Percentiles rank a stretch among this genome's conserved stretches.
Evolutionary conservation across 2,329 filamentous ascomycete species (phyloP).

Genomic region (Aspergillus sergii): DNA sequence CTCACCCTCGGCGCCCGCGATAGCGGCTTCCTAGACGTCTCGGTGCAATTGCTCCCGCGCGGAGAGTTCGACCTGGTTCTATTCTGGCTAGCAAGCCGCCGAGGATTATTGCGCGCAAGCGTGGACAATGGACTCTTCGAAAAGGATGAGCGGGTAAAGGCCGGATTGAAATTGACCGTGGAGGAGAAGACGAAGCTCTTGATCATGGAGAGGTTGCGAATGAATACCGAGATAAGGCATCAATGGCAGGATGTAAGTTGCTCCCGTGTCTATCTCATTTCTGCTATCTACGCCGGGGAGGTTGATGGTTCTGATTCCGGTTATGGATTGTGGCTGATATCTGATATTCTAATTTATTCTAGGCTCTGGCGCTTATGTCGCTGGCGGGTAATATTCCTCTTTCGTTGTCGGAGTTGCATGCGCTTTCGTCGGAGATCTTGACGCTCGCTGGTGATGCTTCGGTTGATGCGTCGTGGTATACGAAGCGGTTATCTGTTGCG

Average conservation of each 20-base stretch:
- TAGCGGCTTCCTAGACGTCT: constrained; percentile 83
- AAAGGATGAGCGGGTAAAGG: constrained; percentile 16
- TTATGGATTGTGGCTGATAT: neutral
- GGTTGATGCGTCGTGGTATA: constrained; percentile 89
- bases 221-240: constrained; percentile 71
- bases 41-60: constrained; percentile 76
- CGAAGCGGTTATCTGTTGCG: constrained; percentile 64
- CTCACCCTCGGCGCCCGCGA: constrained; percentile 79
- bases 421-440: constrained; percentile 89
- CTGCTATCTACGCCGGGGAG: neutral
- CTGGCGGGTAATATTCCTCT: constrained; percentile 75
- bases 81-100: constrained; percentile 46
- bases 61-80: constrained; percentile 78
- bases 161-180: constrained; percentile 44
- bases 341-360: neutral
- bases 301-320: neutral
- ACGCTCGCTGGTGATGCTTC: constrained; percentile 79
- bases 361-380: constrained; percentile 90
- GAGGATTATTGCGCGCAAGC: constrained; percentile 39
- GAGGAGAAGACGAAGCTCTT: constrained; percentile 69
- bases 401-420: constrained; percentile 76
- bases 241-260: constrained; percentile 81
- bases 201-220: constrained; percentile 74
- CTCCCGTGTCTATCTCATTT: constrained; percentile 8
- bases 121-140: constrained; percentile 36